phyloP scores from a whole-genome alignment of 2,329 filamentous ascomycete genomes.

The Hymenoscyphus occultus region DNA sequence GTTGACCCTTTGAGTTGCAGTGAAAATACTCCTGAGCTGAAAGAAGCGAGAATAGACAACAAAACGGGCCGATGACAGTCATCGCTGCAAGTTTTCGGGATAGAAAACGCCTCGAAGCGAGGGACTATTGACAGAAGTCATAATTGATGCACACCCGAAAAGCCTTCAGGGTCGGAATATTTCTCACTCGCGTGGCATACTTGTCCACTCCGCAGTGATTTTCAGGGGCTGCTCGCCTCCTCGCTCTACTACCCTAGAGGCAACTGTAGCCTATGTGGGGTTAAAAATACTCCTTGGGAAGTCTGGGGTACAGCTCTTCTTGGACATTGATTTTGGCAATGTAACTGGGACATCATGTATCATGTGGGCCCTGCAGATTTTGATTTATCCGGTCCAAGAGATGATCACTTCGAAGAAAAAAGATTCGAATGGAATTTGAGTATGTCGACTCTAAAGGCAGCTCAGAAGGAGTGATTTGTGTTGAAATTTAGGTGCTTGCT shows the following conservation, averaged over 20 bases:
- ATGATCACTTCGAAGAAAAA: not conserved
- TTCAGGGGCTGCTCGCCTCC: slow-evolving; percentile 6
- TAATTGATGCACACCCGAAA: not conserved
- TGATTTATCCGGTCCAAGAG: not conserved
- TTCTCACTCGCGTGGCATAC: slow-evolving; percentile 9
- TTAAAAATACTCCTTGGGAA: slow-evolving; percentile 13
- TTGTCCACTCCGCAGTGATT: slow-evolving; percentile 6
- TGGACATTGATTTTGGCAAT: not conserved
- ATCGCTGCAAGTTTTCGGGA: not conserved
- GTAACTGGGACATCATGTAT: not conserved
- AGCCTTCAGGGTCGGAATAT: slow-evolving; percentile 4
- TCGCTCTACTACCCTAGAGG: not conserved
- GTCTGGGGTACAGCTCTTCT: slow-evolving; percentile 11
- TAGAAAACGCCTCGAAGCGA: not conserved
- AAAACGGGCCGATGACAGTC: slow-evolving; percentile 2
- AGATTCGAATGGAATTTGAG: not conserved
- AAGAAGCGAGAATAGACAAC: not conserved
- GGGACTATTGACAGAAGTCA: slow-evolving; percentile 1
- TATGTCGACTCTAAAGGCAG: not conserved
- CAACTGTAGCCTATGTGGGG: not conserved
- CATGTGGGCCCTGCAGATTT: slow-evolving; percentile 8
- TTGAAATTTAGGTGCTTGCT: not conserved
- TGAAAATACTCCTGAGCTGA: not conserved
- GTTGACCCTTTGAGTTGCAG: not conserved
- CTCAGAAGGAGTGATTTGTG: not conserved